Base-by-base conservation (phyloP, 1,284 basidiomycete species). In the Tilletiaria anomala region DNA sequence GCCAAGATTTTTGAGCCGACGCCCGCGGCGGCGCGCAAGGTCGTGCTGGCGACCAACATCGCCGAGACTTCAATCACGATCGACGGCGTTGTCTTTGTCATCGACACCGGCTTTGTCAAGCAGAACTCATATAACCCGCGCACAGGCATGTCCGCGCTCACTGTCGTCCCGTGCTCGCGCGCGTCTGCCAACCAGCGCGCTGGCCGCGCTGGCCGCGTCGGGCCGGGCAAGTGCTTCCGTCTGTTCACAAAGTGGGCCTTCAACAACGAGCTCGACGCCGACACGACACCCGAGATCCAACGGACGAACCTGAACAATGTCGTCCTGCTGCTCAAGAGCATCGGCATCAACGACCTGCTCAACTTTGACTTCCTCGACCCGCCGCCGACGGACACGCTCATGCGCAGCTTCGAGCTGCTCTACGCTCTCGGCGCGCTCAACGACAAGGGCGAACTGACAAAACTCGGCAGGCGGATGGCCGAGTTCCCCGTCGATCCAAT, bases 1-100 rank as follows among this genome's bases (percentile, higher is more conserved):
- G 83, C 88, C 24, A 94, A 94, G 71, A 97, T 97, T 50, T 99
- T 97, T 68, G 93, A 99, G 68, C 89, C 91, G 1, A 97, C 93
- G 5, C 91, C 93, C 0, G 82, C 85, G 44, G 88, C 88, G 8
- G 85, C 93, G 14, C 74, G 93, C 42, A 99, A 97, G 70, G 73
- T 94, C 37, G 91, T 97, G 14, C 73, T 99, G 29, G 93, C 93
- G 1, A 99, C 93, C 21, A 97, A 97, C 67, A 97, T 99, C 53
- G 93, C 93, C 19, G 63, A 66, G 40, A 66, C 63, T 4, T 57
- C 53, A 23, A 66, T 66, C 48, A 66, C 63, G 32, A 66, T 66
- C 35, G 63, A 66, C 32, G 63, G 63, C 5, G 59, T 65, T n/a
- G 56, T 58, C 26, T 66, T 61, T 47, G 63, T 66, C 19, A 65